These are phyloP conservation scores for Leccinum pellstonianum DNA, from an alignment of 768 basidiomycete species.

Conservation along the genomic window DNA sequence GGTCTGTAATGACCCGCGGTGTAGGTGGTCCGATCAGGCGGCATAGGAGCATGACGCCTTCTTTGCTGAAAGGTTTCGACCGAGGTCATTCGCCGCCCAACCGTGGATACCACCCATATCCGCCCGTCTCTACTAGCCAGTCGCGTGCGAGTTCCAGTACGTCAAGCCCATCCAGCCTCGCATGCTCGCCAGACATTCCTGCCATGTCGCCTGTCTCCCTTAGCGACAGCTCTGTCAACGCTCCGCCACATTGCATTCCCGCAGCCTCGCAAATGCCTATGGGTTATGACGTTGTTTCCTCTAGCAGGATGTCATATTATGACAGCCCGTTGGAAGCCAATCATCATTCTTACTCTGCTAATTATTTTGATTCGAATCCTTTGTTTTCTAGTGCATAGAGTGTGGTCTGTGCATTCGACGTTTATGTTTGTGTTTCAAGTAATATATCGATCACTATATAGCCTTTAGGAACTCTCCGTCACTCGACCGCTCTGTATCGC, in stretches of 20 bases:
- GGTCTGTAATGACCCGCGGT: slow-evolving; percentile 22
- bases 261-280: slow-evolving; percentile 18
- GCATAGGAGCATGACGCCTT: slow-evolving; percentile 78
- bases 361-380: slow-evolving; percentile 24
- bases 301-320: slow-evolving; percentile 29
- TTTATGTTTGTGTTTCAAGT: slow-evolving; percentile 1
- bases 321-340: slow-evolving; percentile 22
- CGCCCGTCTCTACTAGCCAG: slow-evolving; percentile 24
- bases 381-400: not conserved
- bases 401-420: not conserved
- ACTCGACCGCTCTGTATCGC: slow-evolving; percentile 24
- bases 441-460: slow-evolving; percentile 25
- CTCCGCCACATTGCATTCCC: slow-evolving; percentile 26
- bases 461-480: slow-evolving; percentile 15
- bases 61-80: slow-evolving; percentile 49
- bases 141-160: slow-evolving; percentile 32
- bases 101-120: slow-evolving; percentile 61
- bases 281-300: slow-evolving; percentile 25
- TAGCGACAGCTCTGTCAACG: slow-evolving; percentile 10
- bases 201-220: slow-evolving; percentile 21
- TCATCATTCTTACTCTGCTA: slow-evolving; percentile 19
- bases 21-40: slow-evolving; percentile 64
- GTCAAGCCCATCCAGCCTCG: slow-evolving; percentile 32
- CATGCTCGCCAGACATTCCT: slow-evolving; percentile 30
- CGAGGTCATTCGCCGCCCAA: slow-evolving; percentile 47